phyloP scores from a whole-genome alignment of 2,329 filamentous ascomycete species.

The Calonectria hongkongensis region DNA sequence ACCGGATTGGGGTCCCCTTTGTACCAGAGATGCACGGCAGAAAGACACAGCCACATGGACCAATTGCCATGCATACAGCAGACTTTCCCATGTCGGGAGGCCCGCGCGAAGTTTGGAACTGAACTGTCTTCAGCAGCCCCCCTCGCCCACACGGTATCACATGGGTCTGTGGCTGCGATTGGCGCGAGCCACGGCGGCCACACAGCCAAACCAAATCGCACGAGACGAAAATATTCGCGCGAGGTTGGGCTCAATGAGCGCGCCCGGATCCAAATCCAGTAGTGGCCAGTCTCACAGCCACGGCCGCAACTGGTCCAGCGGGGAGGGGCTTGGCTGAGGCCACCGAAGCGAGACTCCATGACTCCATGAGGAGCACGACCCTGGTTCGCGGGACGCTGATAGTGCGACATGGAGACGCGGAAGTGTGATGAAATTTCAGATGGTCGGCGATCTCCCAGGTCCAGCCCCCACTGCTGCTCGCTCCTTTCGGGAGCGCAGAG shows the following conservation, averaged over 20 bases:
- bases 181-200: slow-evolving; percentile 10
- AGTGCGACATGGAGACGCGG: not conserved
- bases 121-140: slow-evolving; percentile 8
- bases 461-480: not conserved
- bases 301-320: slow-evolving; percentile 21
- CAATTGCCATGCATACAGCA: slow-evolving; percentile 10
- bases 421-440: slow-evolving; percentile 5
- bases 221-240: not conserved
- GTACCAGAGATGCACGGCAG: not conserved
- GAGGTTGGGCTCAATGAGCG: not conserved
- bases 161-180: not conserved
- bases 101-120: slow-evolving; percentile 2
- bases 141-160: not conserved
- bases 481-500: too few relatives aligned
- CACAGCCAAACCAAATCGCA: not conserved
- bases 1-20: not conserved
- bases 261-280: not conserved
- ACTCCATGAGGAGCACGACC: not conserved
- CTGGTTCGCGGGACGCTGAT: slow-evolving; percentile 9
- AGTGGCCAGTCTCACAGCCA: slow-evolving; percentile 2
- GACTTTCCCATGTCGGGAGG: slow-evolving; percentile 21
- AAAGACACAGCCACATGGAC: not conserved
- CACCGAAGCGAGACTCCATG: not conserved
- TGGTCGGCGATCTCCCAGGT: not conserved
- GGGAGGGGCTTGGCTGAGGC: slow-evolving; percentile 10